Conservation (phyloP, 768 basidiomycete genomes). For the Coprinellus aureogranulatus region DNA sequence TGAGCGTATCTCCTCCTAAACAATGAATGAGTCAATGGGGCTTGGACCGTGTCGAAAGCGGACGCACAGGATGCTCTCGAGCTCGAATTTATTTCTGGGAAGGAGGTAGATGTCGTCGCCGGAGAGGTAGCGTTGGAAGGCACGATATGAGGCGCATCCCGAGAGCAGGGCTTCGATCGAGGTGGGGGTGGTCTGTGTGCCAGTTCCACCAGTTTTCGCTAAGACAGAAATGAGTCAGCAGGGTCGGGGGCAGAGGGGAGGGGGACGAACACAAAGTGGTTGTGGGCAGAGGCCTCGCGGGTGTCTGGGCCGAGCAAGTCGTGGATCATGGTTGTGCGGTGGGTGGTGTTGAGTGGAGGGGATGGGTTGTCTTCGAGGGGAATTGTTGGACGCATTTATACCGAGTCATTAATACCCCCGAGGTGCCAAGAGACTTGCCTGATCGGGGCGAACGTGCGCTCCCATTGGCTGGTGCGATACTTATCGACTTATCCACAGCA, state of each 20-base stretch:
- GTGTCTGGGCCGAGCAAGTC: constrained; percentile 71
- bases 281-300: constrained; percentile 71
- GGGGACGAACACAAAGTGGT: constrained; percentile 58
- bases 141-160: constrained; percentile 76
- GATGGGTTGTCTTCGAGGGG: constrained; percentile 12
- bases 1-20: constrained; percentile 74
- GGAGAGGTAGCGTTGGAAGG: constrained; percentile 69
- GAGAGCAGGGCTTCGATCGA: constrained; percentile 75
- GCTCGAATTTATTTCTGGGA: constrained; percentile 61
- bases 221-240: constrained; percentile 18
- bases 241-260: not conserved
- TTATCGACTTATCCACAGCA: too few species aligned
- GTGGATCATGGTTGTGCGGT: constrained; percentile 46
- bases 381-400: constrained; percentile 19
- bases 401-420: too few species aligned
- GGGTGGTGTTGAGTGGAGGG: constrained; percentile 2
- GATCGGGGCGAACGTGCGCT: constrained; percentile 23
- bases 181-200: constrained; percentile 67
- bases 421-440: too few species aligned
- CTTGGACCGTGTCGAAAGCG: not conserved
- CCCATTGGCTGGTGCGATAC: not conserved
- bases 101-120: constrained; percentile 71
- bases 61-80: constrained; percentile 71
- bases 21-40: constrained; percentile 7
- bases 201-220: constrained; percentile 69